Evolutionary conservation across 148 eudicot genomes (phyloP), one percentile per base, ranked within the genome.

Genomic region (Chenopodium album): DNA sequence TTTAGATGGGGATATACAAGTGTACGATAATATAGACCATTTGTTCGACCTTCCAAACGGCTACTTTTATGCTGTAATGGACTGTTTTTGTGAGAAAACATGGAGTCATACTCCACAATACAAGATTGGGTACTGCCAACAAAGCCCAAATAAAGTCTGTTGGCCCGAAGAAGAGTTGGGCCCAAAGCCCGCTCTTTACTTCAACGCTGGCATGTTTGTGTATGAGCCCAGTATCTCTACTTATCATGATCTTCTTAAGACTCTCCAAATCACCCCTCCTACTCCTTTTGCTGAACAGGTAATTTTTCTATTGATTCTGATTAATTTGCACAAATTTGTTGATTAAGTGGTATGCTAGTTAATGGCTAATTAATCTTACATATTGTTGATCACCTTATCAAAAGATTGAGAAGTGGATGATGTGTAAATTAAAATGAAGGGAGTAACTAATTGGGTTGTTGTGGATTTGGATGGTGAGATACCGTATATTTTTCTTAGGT

Each of bases 281-380:
- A 88, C 91, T 2, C 78, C 89, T 70, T 88, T 88, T 73, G 90
- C 90, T 2, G 90, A 88, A 47, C 90, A 88, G 89, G 90, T 41
- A 41, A 41, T 5, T 41, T 41, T 41, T 41, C 6, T 5, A 41
- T 41, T 41, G 37, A 34, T 9, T 12, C 13, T 48, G 10, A 48
- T 48, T 9, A 48, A 10, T 9, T 48, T 9, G 52, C 2, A 48
- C 12, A 48, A 48, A 48, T 7, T 48, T 9, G 52, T 9, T 48
- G 13, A 10, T 7, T 48, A 9, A 13, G 52, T 48, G 52, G 10
- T 47, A 47, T 47, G 50, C 50, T 47, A 26, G 26, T 26, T 47
- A 32, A 3, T 32, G 34, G 34, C 2, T 47, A 47, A 46, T 9
- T 46, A 47, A 47, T 47, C 12, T 34, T 34, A 47, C 50, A 10